A percentile compares a stretch with the other conserved stretches of the same genome.
Conservation (phyloP, 768 basidiomycete species). For the Trametes gibbosa region DNA sequence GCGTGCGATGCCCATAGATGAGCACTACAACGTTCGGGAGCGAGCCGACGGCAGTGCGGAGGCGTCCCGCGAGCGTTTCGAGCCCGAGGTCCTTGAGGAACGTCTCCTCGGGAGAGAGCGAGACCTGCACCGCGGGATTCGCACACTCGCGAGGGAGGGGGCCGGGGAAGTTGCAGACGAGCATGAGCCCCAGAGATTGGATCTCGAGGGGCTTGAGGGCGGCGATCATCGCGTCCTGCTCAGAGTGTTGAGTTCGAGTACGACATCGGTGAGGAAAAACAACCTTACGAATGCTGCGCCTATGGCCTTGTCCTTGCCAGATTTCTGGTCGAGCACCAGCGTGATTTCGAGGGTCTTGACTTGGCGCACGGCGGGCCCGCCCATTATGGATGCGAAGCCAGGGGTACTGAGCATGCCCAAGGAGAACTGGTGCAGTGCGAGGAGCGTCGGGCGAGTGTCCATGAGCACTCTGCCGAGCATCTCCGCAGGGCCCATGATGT, state of each 20-base stretch:
- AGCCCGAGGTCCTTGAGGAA: not conserved
- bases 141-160: not conserved
- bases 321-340: not conserved
- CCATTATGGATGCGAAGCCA: not conserved
- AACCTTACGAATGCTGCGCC: not conserved
- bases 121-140: not conserved
- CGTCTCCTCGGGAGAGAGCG: not conserved
- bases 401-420: not conserved
- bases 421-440: not conserved
- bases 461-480: not conserved
- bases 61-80: not conserved
- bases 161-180: not conserved
- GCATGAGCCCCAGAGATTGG: not conserved
- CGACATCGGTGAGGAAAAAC: not conserved
- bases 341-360: not conserved
- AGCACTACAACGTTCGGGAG: not conserved
- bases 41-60: not conserved
- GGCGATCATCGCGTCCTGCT: not conserved
- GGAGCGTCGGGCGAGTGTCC: not conserved
- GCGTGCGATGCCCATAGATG: not conserved
- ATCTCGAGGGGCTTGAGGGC: not conserved
- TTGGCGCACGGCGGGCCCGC: not conserved
- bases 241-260: not conserved
- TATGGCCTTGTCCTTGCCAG: not conserved
- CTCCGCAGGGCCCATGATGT: not conserved